Evolutionary conservation across 2,329 filamentous ascomycete species (phyloP), one percentile per base, ranked within the genome.

Genomic region (Apiospora rasikravindrae): DNA sequence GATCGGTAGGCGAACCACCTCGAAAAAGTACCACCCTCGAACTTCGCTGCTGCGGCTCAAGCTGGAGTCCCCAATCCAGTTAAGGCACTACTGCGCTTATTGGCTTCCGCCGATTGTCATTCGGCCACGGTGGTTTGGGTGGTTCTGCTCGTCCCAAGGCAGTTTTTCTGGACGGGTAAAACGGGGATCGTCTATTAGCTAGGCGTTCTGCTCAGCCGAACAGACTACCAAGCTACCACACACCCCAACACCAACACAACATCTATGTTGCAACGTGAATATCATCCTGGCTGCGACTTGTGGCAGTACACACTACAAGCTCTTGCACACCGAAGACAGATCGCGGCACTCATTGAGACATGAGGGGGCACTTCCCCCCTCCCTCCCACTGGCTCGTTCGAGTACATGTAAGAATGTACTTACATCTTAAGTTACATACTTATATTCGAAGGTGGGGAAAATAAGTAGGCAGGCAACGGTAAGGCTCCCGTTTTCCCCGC

Each of bases 161-260:
- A 64, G 53, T 64, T 64, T 57, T 64, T 64, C 57, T 64, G 19
- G 57, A n/a, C 57, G 57, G 57, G 33, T 40, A 64, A 64, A 64
- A 37, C 57, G 57, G 57, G 33, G 33, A 11, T 64, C 57, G 4
- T 64, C 22, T 8, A 64, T n/a, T 10, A 42, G 40, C 10, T 64
- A 64, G 57, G 57, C 57, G 33, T 64, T 64, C 57, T 64, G 22
- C 57, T 64, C 57, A 40, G 57, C 57, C 57, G 22, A 10, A n/a
- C 57, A 4, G 22, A 37, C 53, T 37, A 33, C 26, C 57, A 4
- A 10, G n/a, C 53, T 37, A 33, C 26, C 19, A 22, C 29, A 61
- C 29, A 61, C 13, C n/a, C n/a, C n/a, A n/a, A 61, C 53, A 26
- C 29, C 1, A 13, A 33, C 53, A 22, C 53, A 22, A 47, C 44